Evolutionary conservation across 805 yeast species (phyloP).

Genomic region (Ogataea allantospora): DNA sequence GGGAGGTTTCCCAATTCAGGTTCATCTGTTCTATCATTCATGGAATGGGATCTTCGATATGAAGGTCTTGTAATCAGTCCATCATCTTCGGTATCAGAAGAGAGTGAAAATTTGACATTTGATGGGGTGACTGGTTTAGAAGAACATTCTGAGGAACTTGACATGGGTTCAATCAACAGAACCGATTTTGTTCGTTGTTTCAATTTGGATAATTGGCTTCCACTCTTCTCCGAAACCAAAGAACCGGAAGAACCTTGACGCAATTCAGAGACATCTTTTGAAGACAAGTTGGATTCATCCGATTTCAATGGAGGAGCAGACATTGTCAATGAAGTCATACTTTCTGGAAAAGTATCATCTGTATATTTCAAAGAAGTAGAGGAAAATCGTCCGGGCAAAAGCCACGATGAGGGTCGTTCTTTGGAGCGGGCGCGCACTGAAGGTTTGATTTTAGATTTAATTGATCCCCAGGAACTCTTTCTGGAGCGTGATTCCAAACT

Average conservation of each 20-base stretch:
- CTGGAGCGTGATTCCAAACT: slow-evolving; percentile 2
- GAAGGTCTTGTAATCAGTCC: slow-evolving; percentile 15
- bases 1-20: not conserved
- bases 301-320: slow-evolving; percentile 8
- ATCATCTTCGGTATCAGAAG: slow-evolving; percentile 13
- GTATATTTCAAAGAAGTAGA: slow-evolving; percentile 5
- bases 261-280: slow-evolving; percentile 4
- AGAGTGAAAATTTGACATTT: slow-evolving; percentile 12
- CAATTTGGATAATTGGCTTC: slow-evolving; percentile 13
- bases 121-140: slow-evolving; percentile 9
- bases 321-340: slow-evolving; percentile 1
- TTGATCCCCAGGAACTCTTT: slow-evolving; percentile 22
- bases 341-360: not conserved
- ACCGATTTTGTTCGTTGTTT: slow-evolving; percentile 19
- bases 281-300: slow-evolving; percentile 4
- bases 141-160: slow-evolving; percentile 10
- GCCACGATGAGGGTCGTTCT: slow-evolving; percentile 14
- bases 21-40: slow-evolving; percentile 16
- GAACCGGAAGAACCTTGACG: slow-evolving; percentile 14
- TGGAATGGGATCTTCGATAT: slow-evolving; percentile 21
- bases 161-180: slow-evolving; percentile 17
- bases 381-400: slow-evolving; percentile 15
- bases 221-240: slow-evolving; percentile 12
- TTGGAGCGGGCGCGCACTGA: slow-evolving; percentile 9
- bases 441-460: slow-evolving; percentile 22